A percentile compares a stretch with the other conserved stretches of the same genome.
These are phyloP conservation scores for Fraxinus albicans DNA, from an alignment of 305 asterid species.

Conservation along the genomic window DNA sequence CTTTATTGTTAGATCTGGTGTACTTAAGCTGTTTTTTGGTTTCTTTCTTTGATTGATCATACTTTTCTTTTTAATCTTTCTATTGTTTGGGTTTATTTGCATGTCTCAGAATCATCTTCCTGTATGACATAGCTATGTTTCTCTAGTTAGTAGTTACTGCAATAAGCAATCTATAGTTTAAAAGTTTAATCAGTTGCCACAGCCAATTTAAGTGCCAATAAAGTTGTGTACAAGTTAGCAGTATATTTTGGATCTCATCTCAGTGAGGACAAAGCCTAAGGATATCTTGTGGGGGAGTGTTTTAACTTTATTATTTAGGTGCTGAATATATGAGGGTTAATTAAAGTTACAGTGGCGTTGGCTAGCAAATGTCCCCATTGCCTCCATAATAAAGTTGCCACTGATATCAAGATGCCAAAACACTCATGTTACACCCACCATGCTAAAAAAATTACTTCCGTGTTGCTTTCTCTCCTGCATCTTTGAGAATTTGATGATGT, in stretches of 20 bases:
- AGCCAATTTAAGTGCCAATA: neutral
- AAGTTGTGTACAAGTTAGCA: neutral
- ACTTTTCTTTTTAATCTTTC: slow-evolving; percentile 6
- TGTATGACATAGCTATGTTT: neutral
- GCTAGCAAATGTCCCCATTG: neutral
- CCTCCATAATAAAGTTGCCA: neutral
- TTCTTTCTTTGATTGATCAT: neutral
- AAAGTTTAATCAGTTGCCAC: neutral
- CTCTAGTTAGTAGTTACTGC: neutral
- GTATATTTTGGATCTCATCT: neutral
- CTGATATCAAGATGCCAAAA: neutral
- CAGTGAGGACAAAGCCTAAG: neutral
- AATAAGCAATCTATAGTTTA: neutral
- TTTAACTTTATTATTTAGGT: neutral
- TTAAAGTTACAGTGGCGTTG: neutral
- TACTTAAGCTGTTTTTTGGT: neutral
- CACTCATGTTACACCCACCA: neutral
- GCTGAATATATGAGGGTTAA: neutral
- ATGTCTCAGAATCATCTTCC: neutral
- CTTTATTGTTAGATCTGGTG: neutral
- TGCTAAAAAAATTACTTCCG: neutral
- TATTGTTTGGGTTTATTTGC: neutral
- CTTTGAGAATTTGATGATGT: neutral
- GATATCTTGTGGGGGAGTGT: neutral
- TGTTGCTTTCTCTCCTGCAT: neutral